These are phyloP conservation scores for Penicillium herquei DNA, from an alignment of 495 filamentous ascomycete genomes.

Conservation along the genomic window DNA sequence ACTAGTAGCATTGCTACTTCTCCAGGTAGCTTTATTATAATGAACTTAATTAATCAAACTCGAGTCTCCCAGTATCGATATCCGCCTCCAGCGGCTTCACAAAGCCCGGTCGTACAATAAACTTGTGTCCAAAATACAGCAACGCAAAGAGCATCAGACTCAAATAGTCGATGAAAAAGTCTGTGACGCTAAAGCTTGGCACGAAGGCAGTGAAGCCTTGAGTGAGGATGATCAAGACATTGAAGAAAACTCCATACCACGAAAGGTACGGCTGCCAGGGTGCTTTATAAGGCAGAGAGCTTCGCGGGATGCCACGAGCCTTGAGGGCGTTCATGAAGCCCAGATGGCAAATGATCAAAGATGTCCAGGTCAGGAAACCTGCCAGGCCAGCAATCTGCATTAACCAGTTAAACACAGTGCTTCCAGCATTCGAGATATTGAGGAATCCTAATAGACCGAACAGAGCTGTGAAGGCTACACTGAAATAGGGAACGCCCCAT, in stretches of 20 bases:
- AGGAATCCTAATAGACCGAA: constrained; percentile 54
- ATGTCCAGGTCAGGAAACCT: constrained; percentile 66
- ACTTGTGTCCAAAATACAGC: constrained; percentile 59
- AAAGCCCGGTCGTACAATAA: constrained; percentile 41
- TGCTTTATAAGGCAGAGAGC: constrained; percentile 58
- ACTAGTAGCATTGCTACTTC: too few species aligned
- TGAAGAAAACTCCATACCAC: constrained; percentile 64
- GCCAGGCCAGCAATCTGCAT: constrained; percentile 64
- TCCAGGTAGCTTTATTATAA: too few species aligned
- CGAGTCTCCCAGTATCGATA: constrained; percentile 43
- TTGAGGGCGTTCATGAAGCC: constrained; percentile 60
- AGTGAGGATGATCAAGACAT: constrained; percentile 61
- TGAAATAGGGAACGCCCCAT: constrained; percentile 51
- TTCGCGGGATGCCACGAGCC: constrained; percentile 52
- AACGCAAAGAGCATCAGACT: constrained; percentile 60
- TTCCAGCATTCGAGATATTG: constrained; percentile 44
- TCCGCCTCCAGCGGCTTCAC: constrained; percentile 45
- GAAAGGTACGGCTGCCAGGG: constrained; percentile 59
- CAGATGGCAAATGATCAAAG: constrained; percentile 58
- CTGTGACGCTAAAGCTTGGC: constrained; percentile 51
- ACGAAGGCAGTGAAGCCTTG: constrained; percentile 72
- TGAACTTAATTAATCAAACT: constrained; percentile 27
- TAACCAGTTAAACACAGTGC: constrained; percentile 58
- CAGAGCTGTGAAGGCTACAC: constrained; percentile 47
- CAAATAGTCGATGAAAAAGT: constrained; percentile 62